These are phyloP conservation scores for Striga asiatica DNA, from an alignment of 257 asterid species.

Conservation along the genomic window DNA sequence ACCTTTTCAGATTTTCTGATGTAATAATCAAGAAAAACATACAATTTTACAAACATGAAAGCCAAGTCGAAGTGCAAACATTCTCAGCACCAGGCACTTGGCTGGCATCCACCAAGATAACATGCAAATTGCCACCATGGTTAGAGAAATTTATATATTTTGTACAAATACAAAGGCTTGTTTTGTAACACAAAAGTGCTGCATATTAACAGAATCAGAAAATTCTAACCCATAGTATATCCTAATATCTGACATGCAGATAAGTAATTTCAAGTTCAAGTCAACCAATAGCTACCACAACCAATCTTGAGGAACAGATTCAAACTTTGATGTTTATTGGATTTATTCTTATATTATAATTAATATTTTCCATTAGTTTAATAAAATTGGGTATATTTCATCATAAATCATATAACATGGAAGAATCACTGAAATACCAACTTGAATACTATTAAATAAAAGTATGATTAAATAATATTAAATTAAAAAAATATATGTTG, in stretches of 20 bases:
- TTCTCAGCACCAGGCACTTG: neutral
- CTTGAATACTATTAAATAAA: too few species aligned
- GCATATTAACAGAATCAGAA: constrained; percentile 4
- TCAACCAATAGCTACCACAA: too few species aligned
- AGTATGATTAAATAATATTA: too few species aligned
- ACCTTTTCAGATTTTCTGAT: neutral
- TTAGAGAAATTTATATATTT: neutral
- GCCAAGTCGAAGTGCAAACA: neutral
- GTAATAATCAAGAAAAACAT: neutral
- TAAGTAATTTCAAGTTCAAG: neutral
- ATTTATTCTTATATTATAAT: too few species aligned
- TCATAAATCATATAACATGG: too few species aligned
- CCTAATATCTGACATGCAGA: constrained; percentile 5
- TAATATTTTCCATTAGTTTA: too few species aligned
- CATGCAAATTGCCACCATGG: constrained; percentile 1
- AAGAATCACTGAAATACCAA: too few species aligned
- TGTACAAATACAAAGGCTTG: neutral
- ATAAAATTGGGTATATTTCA: too few species aligned
- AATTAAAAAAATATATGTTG: too few species aligned
- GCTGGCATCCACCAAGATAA: neutral
- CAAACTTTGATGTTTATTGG: too few species aligned
- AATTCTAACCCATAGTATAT: neutral
- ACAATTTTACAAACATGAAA: neutral
- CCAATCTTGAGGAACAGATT: too few species aligned
- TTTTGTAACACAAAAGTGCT: neutral